Evolutionary conservation across 768 basidiomycete genomes (phyloP).

Genomic region (Imleria badia): DNA sequence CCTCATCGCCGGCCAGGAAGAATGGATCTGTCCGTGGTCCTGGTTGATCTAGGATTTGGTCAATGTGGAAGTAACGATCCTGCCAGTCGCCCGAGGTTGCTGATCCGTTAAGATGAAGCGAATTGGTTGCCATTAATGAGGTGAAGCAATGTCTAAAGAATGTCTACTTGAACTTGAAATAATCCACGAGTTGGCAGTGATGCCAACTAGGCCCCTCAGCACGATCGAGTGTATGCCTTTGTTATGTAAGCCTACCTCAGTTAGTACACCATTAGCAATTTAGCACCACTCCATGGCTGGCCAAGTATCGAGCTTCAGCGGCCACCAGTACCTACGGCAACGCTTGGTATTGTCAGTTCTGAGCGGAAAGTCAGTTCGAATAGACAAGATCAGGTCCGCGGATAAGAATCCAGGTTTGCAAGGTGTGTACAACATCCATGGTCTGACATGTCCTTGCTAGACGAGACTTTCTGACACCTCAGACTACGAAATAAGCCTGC

Average conservation of each 20-base stretch:
- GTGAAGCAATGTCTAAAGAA: constrained; percentile 10
- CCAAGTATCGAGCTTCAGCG: constrained; percentile 60
- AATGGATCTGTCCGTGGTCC: constrained; percentile 89
- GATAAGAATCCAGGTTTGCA: constrained; percentile 95
- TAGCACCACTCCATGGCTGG: constrained; percentile 13
- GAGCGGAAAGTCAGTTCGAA: constrained; percentile 79
- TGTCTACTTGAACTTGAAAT: constrained; percentile 9
- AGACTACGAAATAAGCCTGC: constrained; percentile 93
- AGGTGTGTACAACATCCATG: constrained; percentile 47
- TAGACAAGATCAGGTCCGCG: constrained; percentile 85
- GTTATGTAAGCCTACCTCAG: constrained; percentile 28
- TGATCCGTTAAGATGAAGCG: constrained; percentile 36
- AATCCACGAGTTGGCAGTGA: neutral
- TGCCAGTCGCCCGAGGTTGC: constrained; percentile 46
- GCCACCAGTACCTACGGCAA: constrained; percentile 80
- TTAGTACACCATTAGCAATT: too few species aligned
- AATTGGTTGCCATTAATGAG: constrained; percentile 24
- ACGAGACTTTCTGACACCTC: neutral
- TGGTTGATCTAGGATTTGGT: constrained; percentile 80
- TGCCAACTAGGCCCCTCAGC: neutral
- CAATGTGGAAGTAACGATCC: constrained; percentile 75
- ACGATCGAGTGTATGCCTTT: neutral
- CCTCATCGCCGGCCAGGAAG: constrained; percentile 80
- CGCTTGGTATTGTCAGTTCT: constrained; percentile 88
- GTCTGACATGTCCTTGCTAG: neutral